Conservation (phyloP, 345 rosid species). For the Ceriops decandra region DNA sequence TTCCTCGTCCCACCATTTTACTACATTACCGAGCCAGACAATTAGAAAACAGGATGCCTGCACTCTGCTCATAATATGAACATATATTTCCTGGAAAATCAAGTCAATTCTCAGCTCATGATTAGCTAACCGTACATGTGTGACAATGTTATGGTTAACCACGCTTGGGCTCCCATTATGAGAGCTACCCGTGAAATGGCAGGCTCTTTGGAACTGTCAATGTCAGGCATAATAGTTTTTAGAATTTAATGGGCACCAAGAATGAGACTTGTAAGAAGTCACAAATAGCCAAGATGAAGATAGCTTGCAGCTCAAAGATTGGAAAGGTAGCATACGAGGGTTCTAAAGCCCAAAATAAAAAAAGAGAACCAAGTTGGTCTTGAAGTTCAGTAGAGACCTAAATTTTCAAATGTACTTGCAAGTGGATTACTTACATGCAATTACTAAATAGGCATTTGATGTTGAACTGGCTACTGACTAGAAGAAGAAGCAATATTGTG, state of each 20-base stretch:
- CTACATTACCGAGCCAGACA: too few species aligned
- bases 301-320: not conserved
- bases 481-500: conserved; percentile 35
- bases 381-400: conserved; percentile 15
- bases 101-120: too few species aligned
- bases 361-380: not conserved
- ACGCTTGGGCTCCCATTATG: too few species aligned
- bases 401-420: conserved; percentile 18
- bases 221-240: too few species aligned
- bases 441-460: conserved; percentile 22
- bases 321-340: conserved; percentile 4
- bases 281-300: not conserved
- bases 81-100: too few species aligned
- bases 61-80: too few species aligned
- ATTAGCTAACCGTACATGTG: too few species aligned
- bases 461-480: conserved; percentile 19
- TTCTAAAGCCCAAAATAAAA: conserved; percentile 11
- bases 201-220: too few species aligned
- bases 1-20: too few species aligned
- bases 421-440: conserved; percentile 17
- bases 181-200: too few species aligned
- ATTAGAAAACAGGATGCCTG: too few species aligned
- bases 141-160: too few species aligned
- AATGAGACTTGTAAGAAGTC: not conserved
- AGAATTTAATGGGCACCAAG: not conserved